Base-by-base conservation (phyloP, 345 rosid species). In the Melastoma malabathricum region DNA sequence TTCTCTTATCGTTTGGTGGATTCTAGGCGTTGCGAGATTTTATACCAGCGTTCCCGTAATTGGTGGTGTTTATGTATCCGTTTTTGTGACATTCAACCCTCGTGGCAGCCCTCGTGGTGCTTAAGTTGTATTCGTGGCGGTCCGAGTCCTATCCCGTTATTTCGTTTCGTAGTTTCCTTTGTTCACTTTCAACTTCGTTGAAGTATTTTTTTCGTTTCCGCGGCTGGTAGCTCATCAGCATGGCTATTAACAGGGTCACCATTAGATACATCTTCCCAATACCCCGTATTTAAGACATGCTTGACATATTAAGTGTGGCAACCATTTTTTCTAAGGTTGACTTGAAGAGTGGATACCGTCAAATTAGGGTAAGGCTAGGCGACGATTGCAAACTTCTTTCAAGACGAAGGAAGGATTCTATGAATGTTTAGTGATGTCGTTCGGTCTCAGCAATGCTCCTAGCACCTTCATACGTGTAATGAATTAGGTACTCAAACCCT, bases 361-460 rank as follows among this genome's bases (percentile, higher is more conserved):
- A 39, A 14, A 43, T 55, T 44, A 2, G 43, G 48, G 15, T 55
- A 5, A 43, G 1, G 34, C 19, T 0, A 6, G 13, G 38, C 9
- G 58, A 55, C 8, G 48, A 55, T 18, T 55, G 58, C 20, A 55
- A 19, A 55, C 50, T 2, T 1, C 48, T 13, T 55, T 44, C 6
- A 55, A 43, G 34, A 55, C 39, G 7, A 20, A 44, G 0, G 16
- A 44, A 1, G 19, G 50, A 22, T 22, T 45, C 10, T n/a, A 45
- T 14, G 18, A 45, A 18, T 45, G 18, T 15, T 5, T n/a, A 12
- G 47, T 45, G 18, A 45, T 45, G 9, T 12, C 50, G 0, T 55
- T 55, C 49, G 38, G 39, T 0, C 44, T 55, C 13, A 18, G 18
- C 5, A 4, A 45, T 14, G 18, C 18, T 13, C 47, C 10, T 1